These are phyloP conservation scores for Vitis rotundifolia DNA, from an alignment of 164 flowering plant species.

Conservation along the genomic window DNA sequence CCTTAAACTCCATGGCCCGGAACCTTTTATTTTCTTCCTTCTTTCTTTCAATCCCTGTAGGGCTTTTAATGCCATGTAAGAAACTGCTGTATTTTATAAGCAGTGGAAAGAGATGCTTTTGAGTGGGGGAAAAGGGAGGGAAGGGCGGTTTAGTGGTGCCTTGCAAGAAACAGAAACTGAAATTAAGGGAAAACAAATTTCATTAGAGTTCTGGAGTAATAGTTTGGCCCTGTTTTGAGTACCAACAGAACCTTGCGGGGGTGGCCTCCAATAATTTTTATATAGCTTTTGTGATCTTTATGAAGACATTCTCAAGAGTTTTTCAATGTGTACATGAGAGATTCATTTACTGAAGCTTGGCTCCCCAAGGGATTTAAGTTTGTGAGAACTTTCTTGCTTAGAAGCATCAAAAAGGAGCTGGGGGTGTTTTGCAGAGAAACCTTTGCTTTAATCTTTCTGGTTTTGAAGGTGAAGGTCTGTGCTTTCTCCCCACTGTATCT, in stretches of 20 bases:
- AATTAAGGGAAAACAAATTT: neutral
- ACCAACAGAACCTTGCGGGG: no score
- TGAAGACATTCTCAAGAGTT: neutral
- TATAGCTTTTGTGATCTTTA: neutral
- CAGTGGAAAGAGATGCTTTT: neutral
- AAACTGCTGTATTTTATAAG: neutral
- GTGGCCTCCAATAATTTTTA: neutral
- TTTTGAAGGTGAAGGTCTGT: no score
- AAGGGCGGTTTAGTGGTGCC: constrained; percentile 27
- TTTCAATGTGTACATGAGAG: no score
- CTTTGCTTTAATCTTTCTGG: neutral
- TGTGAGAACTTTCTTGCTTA: neutral
- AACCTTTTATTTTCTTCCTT: neutral
- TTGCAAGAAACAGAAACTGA: constrained; percentile 48
- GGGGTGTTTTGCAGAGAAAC: no score
- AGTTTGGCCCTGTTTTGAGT: no score
- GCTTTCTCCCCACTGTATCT: no score
- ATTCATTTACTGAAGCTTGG: neutral
- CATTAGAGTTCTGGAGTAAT: neutral
- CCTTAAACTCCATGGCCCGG: constrained; percentile 42
- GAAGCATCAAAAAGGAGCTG: neutral
- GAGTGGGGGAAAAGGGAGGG: constrained; percentile 34
- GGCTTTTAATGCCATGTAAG: no score
- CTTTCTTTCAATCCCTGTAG: neutral
- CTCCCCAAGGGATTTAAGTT: neutral